Evolutionary conservation across 768 basidiomycete species (phyloP).

Genomic region (Polyporus arcularius): DNA sequence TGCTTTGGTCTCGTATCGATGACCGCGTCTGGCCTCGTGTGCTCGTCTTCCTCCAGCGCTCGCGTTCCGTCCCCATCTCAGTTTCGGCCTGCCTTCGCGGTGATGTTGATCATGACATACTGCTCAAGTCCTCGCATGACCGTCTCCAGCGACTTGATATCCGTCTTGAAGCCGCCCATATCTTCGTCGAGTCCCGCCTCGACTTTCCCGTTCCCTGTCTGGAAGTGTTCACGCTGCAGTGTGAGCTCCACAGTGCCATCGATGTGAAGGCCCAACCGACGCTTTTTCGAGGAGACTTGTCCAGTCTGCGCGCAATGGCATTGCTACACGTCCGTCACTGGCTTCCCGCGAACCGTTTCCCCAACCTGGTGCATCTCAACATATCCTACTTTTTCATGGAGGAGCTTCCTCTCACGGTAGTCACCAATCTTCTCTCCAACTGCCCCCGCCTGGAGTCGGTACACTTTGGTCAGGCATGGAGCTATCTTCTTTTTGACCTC

Average conservation of each 20-base stretch:
- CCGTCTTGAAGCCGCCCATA: not conserved
- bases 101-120: not conserved
- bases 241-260: not conserved
- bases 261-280: not conserved
- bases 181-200: slow-evolving; percentile 3
- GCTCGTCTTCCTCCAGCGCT: slow-evolving; percentile 2
- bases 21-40: not conserved
- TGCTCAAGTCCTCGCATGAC: not conserved
- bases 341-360: slow-evolving; percentile 1
- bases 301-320: not conserved
- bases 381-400: slow-evolving; percentile 8
- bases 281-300: not conserved
- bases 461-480: slow-evolving; percentile 2
- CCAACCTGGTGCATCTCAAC: slow-evolving; percentile 1
- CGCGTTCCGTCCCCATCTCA: not conserved
- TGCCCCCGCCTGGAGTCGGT: not conserved
- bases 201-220: not conserved
- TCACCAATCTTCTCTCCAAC: not conserved
- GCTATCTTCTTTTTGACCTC: not conserved
- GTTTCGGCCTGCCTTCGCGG: not conserved
- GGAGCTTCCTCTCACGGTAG: not conserved
- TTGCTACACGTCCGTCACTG: slow-evolving; percentile 3
- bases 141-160: slow-evolving; percentile 1
- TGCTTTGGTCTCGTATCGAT: slow-evolving; percentile 2
- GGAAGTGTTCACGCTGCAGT: not conserved